Percentiles rank a stretch among this genome's conserved stretches.
phyloP scores from a whole-genome alignment of 192 early-diverging fungal genomes.

The Mortierella hygrophila region DNA sequence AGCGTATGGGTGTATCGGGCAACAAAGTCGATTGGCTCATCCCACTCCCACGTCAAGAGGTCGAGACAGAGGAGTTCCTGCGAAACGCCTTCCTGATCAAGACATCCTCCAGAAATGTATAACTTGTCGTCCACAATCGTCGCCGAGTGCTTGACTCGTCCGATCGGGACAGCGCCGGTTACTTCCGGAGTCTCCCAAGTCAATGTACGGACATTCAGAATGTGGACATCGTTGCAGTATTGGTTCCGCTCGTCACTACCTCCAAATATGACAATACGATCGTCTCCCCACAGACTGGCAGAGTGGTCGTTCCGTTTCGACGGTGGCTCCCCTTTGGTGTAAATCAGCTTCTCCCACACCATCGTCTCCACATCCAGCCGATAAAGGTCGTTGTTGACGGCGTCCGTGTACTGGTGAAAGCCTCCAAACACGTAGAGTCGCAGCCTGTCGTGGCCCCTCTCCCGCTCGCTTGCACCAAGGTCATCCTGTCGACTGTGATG shows the following conservation, averaged over 20 bases:
- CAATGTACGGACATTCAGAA: conserved; percentile 71
- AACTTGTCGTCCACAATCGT: conserved; percentile 72
- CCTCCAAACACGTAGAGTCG: conserved; percentile 71
- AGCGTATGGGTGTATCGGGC: conserved; percentile 66
- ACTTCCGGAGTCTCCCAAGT: conserved; percentile 71
- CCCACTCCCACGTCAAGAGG: conserved; percentile 69
- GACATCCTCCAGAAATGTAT: conserved; percentile 72
- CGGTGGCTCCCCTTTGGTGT: conserved; percentile 64
- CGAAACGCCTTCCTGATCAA: conserved; percentile 47
- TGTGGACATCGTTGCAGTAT: conserved; percentile 68
- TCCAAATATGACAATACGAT: conserved; percentile 75
- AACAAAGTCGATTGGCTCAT: conserved; percentile 66
- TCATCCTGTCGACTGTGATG: conserved; percentile 40
- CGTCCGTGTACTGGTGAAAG: conserved; percentile 75
- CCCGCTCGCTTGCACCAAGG: background rate
- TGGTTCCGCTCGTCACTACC: conserved; percentile 68
- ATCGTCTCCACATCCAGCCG: conserved; percentile 60
- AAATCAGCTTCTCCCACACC: conserved; percentile 66
- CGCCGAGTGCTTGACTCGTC: conserved; percentile 70
- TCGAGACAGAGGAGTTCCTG: conserved; percentile 61
- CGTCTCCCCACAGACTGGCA: conserved; percentile 66
- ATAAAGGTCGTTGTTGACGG: conserved; percentile 75
- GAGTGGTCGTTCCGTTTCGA: conserved; percentile 74
- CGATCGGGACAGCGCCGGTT: conserved; percentile 61
- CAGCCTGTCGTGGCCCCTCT: conserved; percentile 29